Conservation (phyloP, 2,329 filamentous ascomycete species). For the Neofusicoccum parvum region DNA sequence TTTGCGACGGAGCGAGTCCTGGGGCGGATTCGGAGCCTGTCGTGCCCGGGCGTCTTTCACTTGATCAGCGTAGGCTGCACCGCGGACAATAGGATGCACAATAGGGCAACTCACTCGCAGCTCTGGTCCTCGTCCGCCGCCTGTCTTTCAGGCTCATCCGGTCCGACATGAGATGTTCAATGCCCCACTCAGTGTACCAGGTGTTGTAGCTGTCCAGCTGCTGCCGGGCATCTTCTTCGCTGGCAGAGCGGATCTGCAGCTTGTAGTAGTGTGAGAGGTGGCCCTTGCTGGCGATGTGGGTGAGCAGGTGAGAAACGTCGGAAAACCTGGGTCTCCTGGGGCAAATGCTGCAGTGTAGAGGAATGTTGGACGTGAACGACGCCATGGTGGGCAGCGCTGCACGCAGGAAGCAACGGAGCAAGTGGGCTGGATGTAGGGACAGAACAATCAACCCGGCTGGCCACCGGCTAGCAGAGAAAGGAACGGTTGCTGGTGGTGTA, state of each 20-base stretch:
- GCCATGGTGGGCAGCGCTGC: conserved; percentile 37
- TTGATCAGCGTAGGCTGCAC: not conserved
- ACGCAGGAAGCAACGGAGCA: conserved; percentile 30
- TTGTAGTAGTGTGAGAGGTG: conserved; percentile 85
- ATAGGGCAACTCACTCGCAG: conserved; percentile 5
- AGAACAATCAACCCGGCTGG: conserved; percentile 25
- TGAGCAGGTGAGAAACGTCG: conserved; percentile 88
- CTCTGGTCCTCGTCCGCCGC: conserved; percentile 55
- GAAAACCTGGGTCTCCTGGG: conserved; percentile 79
- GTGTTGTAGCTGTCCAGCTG: conserved; percentile 69
- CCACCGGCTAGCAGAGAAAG: conserved; percentile 22
- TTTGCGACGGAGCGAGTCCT: conserved; percentile 10
- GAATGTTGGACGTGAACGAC: conserved; percentile 48
- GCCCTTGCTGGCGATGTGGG: conserved; percentile 90
- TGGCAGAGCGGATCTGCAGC: conserved; percentile 70
- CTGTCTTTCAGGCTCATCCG: conserved; percentile 75
- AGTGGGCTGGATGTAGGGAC: conserved; percentile 24
- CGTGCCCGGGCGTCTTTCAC: conserved; percentile 4
- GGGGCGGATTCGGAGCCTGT: not conserved
- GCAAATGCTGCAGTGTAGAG: conserved; percentile 81
- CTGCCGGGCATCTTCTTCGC: conserved; percentile 65
- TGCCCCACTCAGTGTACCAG: conserved; percentile 74
- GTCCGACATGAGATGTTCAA: conserved; percentile 74
- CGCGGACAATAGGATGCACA: not conserved
- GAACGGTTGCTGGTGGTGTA: conserved; percentile 25